Conservation (phyloP, 306 rosid species). For the Medicago ruthenica region DNA sequence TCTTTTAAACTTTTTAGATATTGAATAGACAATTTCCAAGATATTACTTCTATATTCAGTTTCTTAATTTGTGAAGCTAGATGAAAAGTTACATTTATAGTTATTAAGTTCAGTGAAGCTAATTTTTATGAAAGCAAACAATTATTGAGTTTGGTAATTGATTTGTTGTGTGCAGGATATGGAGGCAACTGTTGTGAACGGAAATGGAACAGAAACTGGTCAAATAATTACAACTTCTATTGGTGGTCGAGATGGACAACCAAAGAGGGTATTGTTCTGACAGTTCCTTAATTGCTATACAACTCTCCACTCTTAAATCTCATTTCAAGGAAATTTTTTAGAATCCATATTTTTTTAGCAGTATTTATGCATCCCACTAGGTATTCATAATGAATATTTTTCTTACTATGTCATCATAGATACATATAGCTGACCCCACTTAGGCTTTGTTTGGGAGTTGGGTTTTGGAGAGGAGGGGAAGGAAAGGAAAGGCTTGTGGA, state of each 20-base stretch:
- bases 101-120: neutral
- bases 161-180: conserved; percentile 61
- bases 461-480: too few species aligned
- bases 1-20: too few species aligned
- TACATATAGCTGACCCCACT: too few species aligned
- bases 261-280: conserved; percentile 68
- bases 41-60: too few species aligned
- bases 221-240: conserved; percentile 79
- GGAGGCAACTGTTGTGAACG: conserved; percentile 68
- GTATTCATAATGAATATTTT: too few species aligned
- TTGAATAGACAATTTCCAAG: too few species aligned
- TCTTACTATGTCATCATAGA: too few species aligned
- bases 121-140: neutral
- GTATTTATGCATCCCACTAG: too few species aligned
- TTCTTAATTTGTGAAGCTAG: neutral
- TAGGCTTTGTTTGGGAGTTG: too few species aligned
- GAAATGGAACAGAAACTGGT: conserved; percentile 92
- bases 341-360: too few species aligned
- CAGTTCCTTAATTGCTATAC: conserved; percentile 10
- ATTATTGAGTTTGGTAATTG: conserved; percentile 7
- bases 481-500: too few species aligned
- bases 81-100: conserved; percentile 25
- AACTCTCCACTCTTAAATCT: neutral
- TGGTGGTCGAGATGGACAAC: conserved; percentile 79
- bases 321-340: too few species aligned